Evolutionary conservation across 257 asterid genomes (phyloP).

Genomic region (Solanum bulbocastanum): DNA sequence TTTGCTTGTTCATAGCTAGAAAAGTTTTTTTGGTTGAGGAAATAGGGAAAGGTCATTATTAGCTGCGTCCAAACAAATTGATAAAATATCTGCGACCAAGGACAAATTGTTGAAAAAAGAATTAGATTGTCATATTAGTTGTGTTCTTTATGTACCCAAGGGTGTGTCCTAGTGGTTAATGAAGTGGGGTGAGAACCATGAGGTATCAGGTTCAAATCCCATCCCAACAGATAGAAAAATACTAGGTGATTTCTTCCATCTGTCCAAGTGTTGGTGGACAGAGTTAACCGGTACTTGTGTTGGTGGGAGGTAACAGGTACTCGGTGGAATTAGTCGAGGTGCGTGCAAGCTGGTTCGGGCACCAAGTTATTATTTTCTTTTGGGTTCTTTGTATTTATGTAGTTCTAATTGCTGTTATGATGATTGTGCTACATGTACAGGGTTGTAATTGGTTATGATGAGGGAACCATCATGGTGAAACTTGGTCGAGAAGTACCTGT

Average conservation of each 20-base stretch:
- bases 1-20: not conserved
- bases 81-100: not conserved
- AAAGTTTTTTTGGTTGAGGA: not conserved
- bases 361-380: not conserved
- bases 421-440: constrained; percentile 30
- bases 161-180: not conserved
- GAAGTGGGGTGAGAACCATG: not conserved
- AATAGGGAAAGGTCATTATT: not conserved
- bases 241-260: not conserved
- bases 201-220: not conserved
- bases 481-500: constrained; percentile 96
- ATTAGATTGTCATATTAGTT: not conserved
- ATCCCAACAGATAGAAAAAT: not conserved
- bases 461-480: constrained; percentile 97
- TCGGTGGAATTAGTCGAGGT: not conserved
- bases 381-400: not conserved
- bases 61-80: not conserved
- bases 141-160: not conserved
- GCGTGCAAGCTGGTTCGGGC: not conserved
- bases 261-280: not conserved
- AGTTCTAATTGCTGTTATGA: not conserved
- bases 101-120: not conserved
- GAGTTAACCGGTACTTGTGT: not conserved
- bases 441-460: constrained; percentile 96
- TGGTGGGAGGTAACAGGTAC: not conserved